phyloP scores from a whole-genome alignment of 768 basidiomycete genomes.

The Astraeus odoratus region DNA sequence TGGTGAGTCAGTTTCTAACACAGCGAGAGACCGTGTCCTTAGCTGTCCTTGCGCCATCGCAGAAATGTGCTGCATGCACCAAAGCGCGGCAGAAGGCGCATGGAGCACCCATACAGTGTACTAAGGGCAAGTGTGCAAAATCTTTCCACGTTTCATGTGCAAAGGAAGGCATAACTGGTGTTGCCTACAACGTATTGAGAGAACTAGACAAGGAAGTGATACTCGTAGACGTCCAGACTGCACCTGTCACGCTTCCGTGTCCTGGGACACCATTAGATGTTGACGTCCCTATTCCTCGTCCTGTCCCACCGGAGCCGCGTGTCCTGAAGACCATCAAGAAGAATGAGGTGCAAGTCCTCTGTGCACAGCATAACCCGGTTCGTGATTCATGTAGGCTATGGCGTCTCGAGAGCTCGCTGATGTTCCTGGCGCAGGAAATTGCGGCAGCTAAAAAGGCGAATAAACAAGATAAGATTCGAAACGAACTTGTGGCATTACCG shows the following conservation, averaged over 20 bases:
- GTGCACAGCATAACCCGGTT: conserved; percentile 88
- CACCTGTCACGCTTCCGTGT: conserved; percentile 2
- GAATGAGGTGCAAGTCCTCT: conserved; percentile 67
- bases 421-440: conserved; percentile 43
- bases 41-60: neutral
- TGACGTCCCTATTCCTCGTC: conserved; percentile 1
- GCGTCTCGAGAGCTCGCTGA: neutral
- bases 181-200: conserved; percentile 54
- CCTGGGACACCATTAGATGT: neutral
- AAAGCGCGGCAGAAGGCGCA: conserved; percentile 60
- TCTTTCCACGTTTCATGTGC: conserved; percentile 95
- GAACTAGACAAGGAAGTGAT: conserved; percentile 82
- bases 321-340: conserved; percentile 70
- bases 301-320: conserved; percentile 10
- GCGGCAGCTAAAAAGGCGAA: conserved; percentile 68
- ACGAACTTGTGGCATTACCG: conserved; percentile 63
- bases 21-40: neutral
- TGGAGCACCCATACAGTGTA: conserved; percentile 86
- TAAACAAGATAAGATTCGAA: conserved; percentile 67
- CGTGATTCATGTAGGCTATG: conserved; percentile 23
- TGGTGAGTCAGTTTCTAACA: conserved; percentile 46
- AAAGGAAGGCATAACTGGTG: conserved; percentile 39
- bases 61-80: conserved; percentile 92
- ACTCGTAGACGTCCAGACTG: conserved; percentile 38
- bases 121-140: conserved; percentile 88